Evolutionary conservation across 2,329 filamentous ascomycete genomes (phyloP), one percentile per base, ranked within the genome.

Genomic region (Colletotrichum incanum): DNA sequence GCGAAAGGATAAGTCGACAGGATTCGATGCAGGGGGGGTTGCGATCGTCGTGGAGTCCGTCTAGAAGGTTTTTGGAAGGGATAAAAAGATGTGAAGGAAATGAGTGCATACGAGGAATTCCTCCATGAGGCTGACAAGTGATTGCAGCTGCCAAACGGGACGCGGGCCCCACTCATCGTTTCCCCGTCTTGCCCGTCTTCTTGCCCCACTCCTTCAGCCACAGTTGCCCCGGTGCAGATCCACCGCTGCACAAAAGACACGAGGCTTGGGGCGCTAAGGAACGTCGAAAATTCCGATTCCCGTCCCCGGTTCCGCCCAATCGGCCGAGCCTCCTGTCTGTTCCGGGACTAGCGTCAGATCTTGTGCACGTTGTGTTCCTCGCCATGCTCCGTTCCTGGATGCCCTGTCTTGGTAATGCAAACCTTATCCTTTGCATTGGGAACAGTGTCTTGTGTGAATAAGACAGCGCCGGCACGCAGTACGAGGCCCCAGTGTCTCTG

Each of bases 351-450:
- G 70, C 65, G 59, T 39, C 59, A 69, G 70, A 72, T 72, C 70
- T 72, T 65, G 65, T 72, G 70, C 70, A 69, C 65, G 31, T 34
- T 55, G 65, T 72, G 59, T 64, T 56, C 65, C 49, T 59, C 55
- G 62, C 62, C 67, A 70, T 59, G 61, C 61, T 37, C 52, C 37
- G 69, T 60, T 37, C 70, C 50, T 28, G 65, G 23, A 56, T 72
- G 70, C 26, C 49, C n/a, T 64, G 59, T 69, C 70, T 72, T 72
- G 64, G 65, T 69, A 72, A 72, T 72, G 70, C 70, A 72, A 72
- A 72, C 70, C 70, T 72, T 72, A 70, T 72, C 70, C 70, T 60
- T 47, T 69, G 65, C 70, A 69, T 72, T 65, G 70, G 70, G 50
- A 69, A 47, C 70, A 64, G 39, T 69, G 58, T 62, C 37, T 50